Evolutionary conservation across 31 red algal genomes (phyloP), one percentile per base, ranked within the genome.

Genomic region (Odonthalia washingtoniensis): DNA sequence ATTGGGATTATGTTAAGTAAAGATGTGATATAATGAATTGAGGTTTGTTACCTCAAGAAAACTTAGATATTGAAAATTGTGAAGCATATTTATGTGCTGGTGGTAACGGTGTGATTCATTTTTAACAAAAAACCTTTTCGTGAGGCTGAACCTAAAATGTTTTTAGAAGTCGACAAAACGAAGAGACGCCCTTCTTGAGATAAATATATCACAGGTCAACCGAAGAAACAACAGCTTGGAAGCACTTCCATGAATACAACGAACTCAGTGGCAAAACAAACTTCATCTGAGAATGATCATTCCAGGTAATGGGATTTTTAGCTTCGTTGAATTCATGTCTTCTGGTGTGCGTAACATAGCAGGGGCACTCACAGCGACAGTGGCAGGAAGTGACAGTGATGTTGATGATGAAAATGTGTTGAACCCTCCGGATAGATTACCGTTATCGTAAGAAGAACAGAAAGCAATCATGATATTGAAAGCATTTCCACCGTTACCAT

Each of bases 381-480:
- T 46, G 9, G n/a, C n/a, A n/a, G 80, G 73, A 18, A 67, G 53
- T 21, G 45, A 40, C 14, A 61, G 31, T 31, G 75, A 46, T 65
- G 74, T 75, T 75, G 76, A 75, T 75, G 30, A 65, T 12, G 60
- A 45, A 35, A 42, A 79, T 26, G 38, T 93, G 14, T 52, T 93
- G 69, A 81, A 87, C 65, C 90, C 90, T 0, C 68, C 40, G 46
- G 90, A 93, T 75, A 12, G 77, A 3, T 30, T 78, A 28, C 90
- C 90, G 35, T 64, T 87, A 40, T 87, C 90, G 9, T 21, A 78
- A 26, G 90, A 77, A 42, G 90, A 93, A 77, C 42, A 70, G 49
- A 66, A 87, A n/a, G 90, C 90, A n/a, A 86, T 93, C 61, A 44
- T 83, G 40, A 57, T 93, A 4, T 87, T 93, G 90, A 40, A 81